A percentile compares a stretch with the other conserved stretches of the same genome.
Evolutionary conservation across 1,139 yeast genomes (phyloP).

Genomic region (Nakaseomyces nivariensis): DNA sequence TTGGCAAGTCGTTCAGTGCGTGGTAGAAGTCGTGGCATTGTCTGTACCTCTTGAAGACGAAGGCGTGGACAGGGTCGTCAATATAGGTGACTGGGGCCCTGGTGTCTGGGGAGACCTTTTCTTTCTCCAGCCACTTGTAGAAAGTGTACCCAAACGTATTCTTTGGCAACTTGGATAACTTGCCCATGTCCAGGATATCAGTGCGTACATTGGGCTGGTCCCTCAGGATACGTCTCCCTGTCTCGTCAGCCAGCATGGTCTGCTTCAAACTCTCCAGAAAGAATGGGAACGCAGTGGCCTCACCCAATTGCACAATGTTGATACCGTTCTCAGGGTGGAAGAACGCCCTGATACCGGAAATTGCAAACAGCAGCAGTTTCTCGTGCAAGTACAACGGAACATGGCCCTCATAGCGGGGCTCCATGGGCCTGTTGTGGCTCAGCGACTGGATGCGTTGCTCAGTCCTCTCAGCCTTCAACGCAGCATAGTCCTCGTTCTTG

Average conservation of each 20-base stretch:
- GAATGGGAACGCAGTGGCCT: constrained; percentile 70
- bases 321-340: constrained; percentile 60
- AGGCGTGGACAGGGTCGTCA: constrained; percentile 85
- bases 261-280: constrained; percentile 53
- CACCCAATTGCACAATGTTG: constrained; percentile 85
- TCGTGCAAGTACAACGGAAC: constrained; percentile 64
- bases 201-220: constrained; percentile 82
- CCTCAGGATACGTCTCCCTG: constrained; percentile 66
- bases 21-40: constrained; percentile 97
- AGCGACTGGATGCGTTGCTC: constrained; percentile 28
- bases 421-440: constrained; percentile 25
- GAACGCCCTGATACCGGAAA: constrained; percentile 77
- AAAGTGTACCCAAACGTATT: constrained; percentile 73
- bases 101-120: constrained; percentile 90
- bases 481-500: constrained; percentile 22
- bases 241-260: constrained; percentile 64
- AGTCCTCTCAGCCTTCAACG: constrained; percentile 10
- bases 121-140: constrained; percentile 71
- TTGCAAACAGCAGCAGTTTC: constrained; percentile 50
- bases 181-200: constrained; percentile 52
- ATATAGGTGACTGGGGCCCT: constrained; percentile 79
- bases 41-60: constrained; percentile 82
- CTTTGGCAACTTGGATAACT: constrained; percentile 51
- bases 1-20: constrained; percentile 82
- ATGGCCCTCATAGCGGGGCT: constrained; percentile 64